phyloP scores from a whole-genome alignment of 2,329 filamentous ascomycete genomes.

The Aurifilum marmelostoma region DNA sequence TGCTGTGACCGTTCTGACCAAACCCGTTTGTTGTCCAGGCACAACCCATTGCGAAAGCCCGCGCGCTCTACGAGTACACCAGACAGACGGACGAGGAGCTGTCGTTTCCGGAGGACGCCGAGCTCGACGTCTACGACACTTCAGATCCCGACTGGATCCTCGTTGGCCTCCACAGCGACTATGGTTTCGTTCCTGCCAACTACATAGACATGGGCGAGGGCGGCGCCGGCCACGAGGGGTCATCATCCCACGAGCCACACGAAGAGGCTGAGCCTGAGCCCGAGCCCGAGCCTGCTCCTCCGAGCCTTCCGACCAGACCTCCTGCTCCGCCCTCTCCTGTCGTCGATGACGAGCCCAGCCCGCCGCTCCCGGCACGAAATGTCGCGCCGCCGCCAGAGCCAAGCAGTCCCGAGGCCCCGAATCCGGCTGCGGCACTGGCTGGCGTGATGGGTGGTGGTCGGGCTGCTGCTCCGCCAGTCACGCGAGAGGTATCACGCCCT shows the following conservation, averaged over 20 bases:
- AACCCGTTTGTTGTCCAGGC: not conserved
- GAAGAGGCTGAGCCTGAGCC: constrained; percentile 34
- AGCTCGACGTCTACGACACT: constrained; percentile 82
- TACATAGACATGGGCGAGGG: constrained; percentile 78
- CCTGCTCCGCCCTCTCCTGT: constrained; percentile 36
- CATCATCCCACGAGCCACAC: constrained; percentile 43
- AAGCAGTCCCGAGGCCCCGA: constrained; percentile 42
- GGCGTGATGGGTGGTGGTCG: constrained; percentile 56
- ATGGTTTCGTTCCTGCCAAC: constrained; percentile 92
- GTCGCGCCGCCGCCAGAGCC: constrained; percentile 35
- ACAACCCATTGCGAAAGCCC: constrained; percentile 66
- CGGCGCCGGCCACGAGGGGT: constrained; percentile 41
- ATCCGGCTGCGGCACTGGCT: constrained; percentile 59
- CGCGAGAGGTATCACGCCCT: constrained; percentile 39
- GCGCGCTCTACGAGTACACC: constrained; percentile 97
- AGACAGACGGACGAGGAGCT: constrained; percentile 97
- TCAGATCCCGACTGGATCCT: constrained; percentile 97
- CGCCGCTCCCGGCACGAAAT: constrained; percentile 44
- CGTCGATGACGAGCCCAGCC: constrained; percentile 42
- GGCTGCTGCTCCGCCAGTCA: constrained; percentile 45
- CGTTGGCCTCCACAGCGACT: constrained; percentile 82
- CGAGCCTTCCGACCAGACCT: constrained; percentile 48
- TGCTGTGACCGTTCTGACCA: constrained; percentile 6
- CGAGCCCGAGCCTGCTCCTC: constrained; percentile 33
- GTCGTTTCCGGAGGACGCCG: constrained; percentile 88